Percentiles rank a stretch among this genome's conserved stretches.
phyloP scores from a whole-genome alignment of 148 eudicot species.

The Gaultheria prostrata region DNA sequence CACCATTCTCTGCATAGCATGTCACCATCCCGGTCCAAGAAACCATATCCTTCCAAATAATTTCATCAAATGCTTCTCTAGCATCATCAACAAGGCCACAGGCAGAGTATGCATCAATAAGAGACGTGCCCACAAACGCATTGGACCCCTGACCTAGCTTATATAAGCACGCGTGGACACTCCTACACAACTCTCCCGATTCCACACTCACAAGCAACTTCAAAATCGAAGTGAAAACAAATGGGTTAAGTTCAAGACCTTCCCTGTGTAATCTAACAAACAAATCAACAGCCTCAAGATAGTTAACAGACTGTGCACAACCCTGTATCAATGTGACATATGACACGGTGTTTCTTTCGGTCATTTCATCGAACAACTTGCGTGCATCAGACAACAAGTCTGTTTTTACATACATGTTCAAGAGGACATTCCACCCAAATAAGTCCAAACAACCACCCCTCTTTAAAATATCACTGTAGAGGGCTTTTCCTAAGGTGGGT shows the following conservation, averaged over 20 bases:
- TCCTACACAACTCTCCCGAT: slow-evolving; percentile 33
- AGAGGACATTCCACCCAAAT: slow-evolving; percentile 56
- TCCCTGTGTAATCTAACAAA: slow-evolving; percentile 55
- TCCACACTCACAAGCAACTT: slow-evolving; percentile 68
- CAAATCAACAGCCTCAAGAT: slow-evolving; percentile 41
- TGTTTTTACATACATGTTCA: slow-evolving; percentile 59
- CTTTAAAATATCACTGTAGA: slow-evolving; percentile 60
- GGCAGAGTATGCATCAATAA: slow-evolving; percentile 68
- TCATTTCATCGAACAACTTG: slow-evolving; percentile 70
- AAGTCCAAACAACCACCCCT: slow-evolving; percentile 63
- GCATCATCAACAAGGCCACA: slow-evolving; percentile 53
- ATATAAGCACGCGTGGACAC: slow-evolving; percentile 48
- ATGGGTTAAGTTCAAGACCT: slow-evolving; percentile 71
- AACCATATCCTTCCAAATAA: slow-evolving; percentile 67
- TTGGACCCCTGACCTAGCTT: slow-evolving; percentile 60
- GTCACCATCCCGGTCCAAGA: slow-evolving; percentile 85
- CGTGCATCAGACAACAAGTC: slow-evolving; percentile 41
- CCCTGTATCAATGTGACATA: slow-evolving; percentile 78
- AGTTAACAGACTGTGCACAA: slow-evolving; percentile 25
- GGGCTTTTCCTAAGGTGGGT: slow-evolving; percentile 34
- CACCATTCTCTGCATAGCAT: slow-evolving; percentile 63
- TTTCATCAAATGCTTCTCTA: slow-evolving; percentile 55
- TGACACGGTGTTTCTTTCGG: slow-evolving; percentile 49
- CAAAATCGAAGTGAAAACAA: slow-evolving; percentile 71
- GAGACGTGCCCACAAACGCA: slow-evolving; percentile 82